These are phyloP conservation scores for Aureobasidium sp. DNA, from an alignment of 2,329 filamentous ascomycete species.

Conservation along the genomic window DNA sequence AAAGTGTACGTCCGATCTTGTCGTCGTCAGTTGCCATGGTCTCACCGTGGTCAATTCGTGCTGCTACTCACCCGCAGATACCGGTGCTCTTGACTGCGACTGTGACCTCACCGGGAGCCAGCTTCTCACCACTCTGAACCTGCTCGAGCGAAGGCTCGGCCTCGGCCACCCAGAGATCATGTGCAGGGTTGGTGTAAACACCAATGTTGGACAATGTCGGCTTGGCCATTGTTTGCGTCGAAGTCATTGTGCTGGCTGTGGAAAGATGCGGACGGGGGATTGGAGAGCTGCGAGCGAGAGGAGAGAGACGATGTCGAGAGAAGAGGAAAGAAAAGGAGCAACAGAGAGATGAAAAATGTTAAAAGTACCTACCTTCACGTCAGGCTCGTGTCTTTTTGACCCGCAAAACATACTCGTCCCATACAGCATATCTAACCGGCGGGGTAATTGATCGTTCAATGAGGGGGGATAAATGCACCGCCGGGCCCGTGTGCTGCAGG, in stretches of 20 bases:
- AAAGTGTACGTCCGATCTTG: constrained; percentile 87
- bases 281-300: neutral
- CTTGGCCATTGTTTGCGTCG: constrained; percentile 12
- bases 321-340: neutral
- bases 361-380: constrained; percentile 7
- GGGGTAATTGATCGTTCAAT: constrained; percentile 10
- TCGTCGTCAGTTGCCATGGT: constrained; percentile 28
- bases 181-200: constrained; percentile 87
- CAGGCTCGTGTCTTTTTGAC: constrained; percentile 7
- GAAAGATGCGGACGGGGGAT: neutral
- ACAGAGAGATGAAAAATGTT: constrained; percentile 1
- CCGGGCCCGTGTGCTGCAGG: neutral
- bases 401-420: constrained; percentile 7
- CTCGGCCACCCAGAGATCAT: constrained; percentile 82
- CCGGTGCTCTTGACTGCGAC: constrained; percentile 87
- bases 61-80: constrained; percentile 68
- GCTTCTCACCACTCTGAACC: constrained; percentile 56
- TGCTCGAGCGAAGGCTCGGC: constrained; percentile 68
- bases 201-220: constrained; percentile 75
- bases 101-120: constrained; percentile 78
- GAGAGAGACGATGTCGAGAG: neutral
- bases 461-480: constrained; percentile 10
- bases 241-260: constrained; percentile 5
- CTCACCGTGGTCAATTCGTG: neutral
- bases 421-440: constrained; percentile 9